Evolutionary conservation across 2,329 filamentous ascomycete genomes (phyloP).

Genomic region (Amesomyces nigricolor): DNA sequence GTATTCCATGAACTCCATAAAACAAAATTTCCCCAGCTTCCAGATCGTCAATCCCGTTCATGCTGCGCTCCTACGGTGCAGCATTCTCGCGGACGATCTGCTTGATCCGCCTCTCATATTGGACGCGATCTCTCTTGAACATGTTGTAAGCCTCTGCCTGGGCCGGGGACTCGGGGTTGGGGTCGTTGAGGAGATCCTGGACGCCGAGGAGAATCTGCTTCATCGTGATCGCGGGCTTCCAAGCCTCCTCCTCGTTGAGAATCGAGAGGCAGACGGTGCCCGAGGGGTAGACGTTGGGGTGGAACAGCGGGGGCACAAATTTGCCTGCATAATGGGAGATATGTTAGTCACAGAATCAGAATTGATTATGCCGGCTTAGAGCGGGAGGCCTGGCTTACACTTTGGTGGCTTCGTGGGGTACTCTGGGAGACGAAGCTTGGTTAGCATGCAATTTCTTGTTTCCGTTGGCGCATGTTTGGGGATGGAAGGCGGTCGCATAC

Average conservation of each 20-base stretch:
- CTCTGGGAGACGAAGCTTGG: slow-evolving; percentile 49
- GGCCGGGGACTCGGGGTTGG: slow-evolving; percentile 92
- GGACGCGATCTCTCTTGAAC: slow-evolving; percentile 80
- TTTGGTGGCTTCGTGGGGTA: slow-evolving; percentile 99
- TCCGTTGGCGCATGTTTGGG: not conserved
- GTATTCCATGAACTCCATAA: slow-evolving; percentile 22
- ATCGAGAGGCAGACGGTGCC: slow-evolving; percentile 97
- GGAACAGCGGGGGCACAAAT: slow-evolving; percentile 92
- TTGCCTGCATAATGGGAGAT: slow-evolving; percentile 59
- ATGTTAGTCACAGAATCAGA: slow-evolving; percentile 18
- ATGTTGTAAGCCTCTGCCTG: slow-evolving; percentile 97
- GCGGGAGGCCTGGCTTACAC: slow-evolving; percentile 56
- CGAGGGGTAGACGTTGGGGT: slow-evolving; percentile 97
- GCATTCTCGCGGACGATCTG: slow-evolving; percentile 87
- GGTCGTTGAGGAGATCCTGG: slow-evolving; percentile 90
- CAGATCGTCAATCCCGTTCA: not conserved
- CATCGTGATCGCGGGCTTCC: slow-evolving; percentile 97
- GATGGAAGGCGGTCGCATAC: slow-evolving; percentile 43
- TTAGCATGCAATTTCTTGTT: slow-evolving; percentile 17
- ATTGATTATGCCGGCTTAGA: slow-evolving; percentile 4
- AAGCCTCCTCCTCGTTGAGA: slow-evolving; percentile 95
- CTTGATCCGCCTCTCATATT: slow-evolving; percentile 84
- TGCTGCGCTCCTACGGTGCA: slow-evolving; percentile 48
- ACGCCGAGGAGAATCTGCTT: slow-evolving; percentile 96
- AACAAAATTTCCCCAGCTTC: not conserved